Percentiles rank a stretch among this genome's conserved stretches.
These are phyloP conservation scores for Colletotrichum sp. DNA, from an alignment of 2,329 filamentous ascomycete genomes.

Conservation along the genomic window DNA sequence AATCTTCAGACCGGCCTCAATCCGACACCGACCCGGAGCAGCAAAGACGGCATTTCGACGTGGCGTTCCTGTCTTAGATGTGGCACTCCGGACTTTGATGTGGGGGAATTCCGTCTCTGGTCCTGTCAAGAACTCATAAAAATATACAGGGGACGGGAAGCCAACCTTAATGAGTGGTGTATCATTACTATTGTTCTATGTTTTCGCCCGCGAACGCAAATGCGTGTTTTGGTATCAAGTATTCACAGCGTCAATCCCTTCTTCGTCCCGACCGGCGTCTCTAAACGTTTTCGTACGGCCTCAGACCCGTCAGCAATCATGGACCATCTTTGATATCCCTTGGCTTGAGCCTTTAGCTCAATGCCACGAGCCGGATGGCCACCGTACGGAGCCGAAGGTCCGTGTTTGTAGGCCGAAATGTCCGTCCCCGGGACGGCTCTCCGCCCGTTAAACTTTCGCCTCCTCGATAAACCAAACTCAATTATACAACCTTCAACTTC, in stretches of 20 bases:
- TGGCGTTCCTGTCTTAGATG: not conserved
- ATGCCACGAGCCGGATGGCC: not conserved
- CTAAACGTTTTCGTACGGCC: not conserved
- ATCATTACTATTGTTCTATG: not conserved
- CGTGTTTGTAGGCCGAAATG: not conserved
- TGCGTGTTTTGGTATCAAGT: not conserved
- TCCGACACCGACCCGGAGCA: not conserved
- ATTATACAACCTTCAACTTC: conserved; percentile 34
- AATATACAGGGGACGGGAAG: not conserved
- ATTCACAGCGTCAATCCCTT: not conserved
- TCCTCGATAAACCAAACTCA: not conserved
- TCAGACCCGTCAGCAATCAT: not conserved
- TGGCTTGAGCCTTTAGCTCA: not conserved
- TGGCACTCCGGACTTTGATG: not conserved
- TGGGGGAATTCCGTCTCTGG: not conserved
- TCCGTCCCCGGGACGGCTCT: not conserved
- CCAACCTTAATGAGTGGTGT: not conserved
- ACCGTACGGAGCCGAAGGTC: not conserved
- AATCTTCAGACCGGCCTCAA: not conserved
- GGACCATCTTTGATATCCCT: not conserved
- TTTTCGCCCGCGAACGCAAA: not conserved
- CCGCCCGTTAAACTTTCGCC: not conserved
- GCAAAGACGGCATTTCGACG: not conserved
- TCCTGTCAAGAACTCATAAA: not conserved
- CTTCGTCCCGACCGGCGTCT: not conserved